phyloP scores from a whole-genome alignment of 768 basidiomycete species.

The Boletus patriciae region DNA sequence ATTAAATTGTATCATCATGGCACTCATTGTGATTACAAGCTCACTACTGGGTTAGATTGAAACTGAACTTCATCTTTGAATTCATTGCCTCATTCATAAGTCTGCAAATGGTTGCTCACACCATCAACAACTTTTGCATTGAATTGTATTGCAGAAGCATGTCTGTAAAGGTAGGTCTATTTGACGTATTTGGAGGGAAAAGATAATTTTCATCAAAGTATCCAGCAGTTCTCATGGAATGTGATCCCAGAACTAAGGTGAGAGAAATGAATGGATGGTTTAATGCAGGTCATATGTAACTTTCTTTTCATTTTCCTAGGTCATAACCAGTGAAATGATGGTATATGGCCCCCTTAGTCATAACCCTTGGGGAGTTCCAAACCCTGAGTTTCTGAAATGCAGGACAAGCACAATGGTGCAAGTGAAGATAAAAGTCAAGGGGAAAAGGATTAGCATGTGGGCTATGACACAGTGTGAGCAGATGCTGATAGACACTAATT shows the following conservation, averaged over 20 bases:
- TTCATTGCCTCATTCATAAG: background rate
- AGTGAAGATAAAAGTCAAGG: no score
- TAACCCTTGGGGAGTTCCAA: background rate
- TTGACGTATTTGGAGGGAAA: background rate
- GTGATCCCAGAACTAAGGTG: background rate
- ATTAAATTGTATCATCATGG: no score
- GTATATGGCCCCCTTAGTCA: conserved; percentile 3
- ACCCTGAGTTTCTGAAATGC: background rate
- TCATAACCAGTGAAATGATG: background rate
- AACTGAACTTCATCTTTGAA: background rate
- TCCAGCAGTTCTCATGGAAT: background rate
- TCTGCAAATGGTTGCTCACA: background rate
- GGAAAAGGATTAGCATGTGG: background rate
- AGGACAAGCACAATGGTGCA: background rate
- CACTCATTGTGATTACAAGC: no score
- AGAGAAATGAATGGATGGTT: background rate
- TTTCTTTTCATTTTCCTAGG: no score
- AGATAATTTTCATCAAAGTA: background rate
- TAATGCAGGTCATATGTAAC: no score
- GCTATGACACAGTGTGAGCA: no score
- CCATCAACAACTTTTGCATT: background rate
- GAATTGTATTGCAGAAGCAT: background rate
- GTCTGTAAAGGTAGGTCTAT: background rate
- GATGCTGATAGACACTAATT: no score
- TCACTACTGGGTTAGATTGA: no score